phyloP scores from a whole-genome alignment of 176 grass and related monocot species.

The Oryza meridionalis region DNA sequence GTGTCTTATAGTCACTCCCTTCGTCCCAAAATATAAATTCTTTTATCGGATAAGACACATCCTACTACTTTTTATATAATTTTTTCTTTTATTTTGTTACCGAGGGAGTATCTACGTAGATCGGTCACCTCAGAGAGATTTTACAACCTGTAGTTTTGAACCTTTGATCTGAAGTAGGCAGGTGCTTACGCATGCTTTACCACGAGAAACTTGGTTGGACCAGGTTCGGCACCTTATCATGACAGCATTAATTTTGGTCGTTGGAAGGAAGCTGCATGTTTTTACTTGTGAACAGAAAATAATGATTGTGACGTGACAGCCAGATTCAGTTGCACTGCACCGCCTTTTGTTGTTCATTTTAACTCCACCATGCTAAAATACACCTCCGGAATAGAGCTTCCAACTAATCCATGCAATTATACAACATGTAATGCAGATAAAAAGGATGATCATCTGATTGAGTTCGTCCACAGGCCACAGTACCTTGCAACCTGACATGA shows the following conservation, averaged over 20 bases:
- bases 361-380: background rate
- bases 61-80: too few relatives aligned
- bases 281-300: background rate
- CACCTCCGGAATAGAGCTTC: background rate
- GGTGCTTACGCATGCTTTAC: background rate
- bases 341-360: background rate
- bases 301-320: constrained; percentile 7
- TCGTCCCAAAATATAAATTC: background rate
- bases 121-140: background rate
- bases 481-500: background rate
- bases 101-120: too few relatives aligned
- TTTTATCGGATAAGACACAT: background rate
- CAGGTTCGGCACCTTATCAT: constrained; percentile 34
- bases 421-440: background rate
- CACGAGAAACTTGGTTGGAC: constrained; percentile 45
- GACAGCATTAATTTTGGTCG: constrained; percentile 14
- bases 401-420: background rate
- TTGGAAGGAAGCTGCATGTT: background rate
- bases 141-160: background rate
- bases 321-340: background rate
- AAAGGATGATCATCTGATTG: background rate
- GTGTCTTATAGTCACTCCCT: too few relatives aligned
- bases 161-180: background rate
- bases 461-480: background rate
- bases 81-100: too few relatives aligned